A percentile compares a stretch with the other conserved stretches of the same genome.
phyloP scores from a whole-genome alignment of 768 basidiomycete species.

The Russula emetica region DNA sequence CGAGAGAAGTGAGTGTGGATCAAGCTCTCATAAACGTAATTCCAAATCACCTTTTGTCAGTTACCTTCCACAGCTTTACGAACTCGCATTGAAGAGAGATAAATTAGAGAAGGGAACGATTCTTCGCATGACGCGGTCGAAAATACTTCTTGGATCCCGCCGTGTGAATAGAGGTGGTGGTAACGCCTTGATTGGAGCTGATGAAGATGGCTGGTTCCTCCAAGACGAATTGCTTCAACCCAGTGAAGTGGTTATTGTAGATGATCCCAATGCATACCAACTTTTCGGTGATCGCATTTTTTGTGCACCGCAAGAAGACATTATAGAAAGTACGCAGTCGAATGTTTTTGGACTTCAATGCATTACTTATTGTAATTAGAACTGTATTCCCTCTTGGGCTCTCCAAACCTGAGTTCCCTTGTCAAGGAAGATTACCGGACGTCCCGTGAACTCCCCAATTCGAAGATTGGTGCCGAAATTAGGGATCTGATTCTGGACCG shows the following conservation, averaged over 20 bases:
- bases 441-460: constrained; percentile 46
- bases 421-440: constrained; percentile 75
- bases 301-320: constrained; percentile 82
- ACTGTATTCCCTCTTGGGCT: constrained; percentile 77
- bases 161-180: constrained; percentile 43
- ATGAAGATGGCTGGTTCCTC: constrained; percentile 69
- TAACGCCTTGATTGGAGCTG: constrained; percentile 41
- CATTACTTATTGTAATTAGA: constrained; percentile 36
- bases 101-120: constrained; percentile 49
- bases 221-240: constrained; percentile 68
- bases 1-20: constrained; percentile 52
- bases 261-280: constrained; percentile 78
- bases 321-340: constrained; percentile 63
- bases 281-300: constrained; percentile 74
- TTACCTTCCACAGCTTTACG: constrained; percentile 76
- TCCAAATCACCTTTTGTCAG: constrained; percentile 37
- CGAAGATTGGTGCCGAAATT: constrained; percentile 47
- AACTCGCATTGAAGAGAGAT: constrained; percentile 69
- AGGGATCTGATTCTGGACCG: constrained; percentile 71
- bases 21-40: neutral
- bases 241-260: constrained; percentile 72
- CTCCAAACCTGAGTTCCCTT: constrained; percentile 61
- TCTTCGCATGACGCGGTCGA: constrained; percentile 59
- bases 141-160: constrained; percentile 72
- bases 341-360: no score